Conservation (phyloP, 2,329 filamentous ascomycete genomes). For the Akanthomyces uredinophilus region DNA sequence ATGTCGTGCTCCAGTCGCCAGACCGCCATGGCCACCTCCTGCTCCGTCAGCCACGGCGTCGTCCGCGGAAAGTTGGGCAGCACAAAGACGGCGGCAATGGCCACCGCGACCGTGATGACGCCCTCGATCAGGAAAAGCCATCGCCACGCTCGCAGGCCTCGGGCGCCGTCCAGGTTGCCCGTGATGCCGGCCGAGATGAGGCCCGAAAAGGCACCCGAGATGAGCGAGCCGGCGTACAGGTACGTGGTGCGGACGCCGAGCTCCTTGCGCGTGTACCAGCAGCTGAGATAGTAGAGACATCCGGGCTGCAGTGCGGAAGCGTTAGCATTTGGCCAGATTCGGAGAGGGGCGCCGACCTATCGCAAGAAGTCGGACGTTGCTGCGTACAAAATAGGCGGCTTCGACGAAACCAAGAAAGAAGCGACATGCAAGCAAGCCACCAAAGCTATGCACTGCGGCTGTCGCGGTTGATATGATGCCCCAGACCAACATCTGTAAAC, state of each 20-base stretch:
- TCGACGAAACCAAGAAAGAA: constrained; percentile 36
- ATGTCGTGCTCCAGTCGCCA: constrained; percentile 62
- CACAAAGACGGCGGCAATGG: constrained; percentile 49
- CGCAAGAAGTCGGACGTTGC: too few species aligned
- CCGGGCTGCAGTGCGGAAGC: constrained; percentile 35
- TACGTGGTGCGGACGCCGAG: constrained; percentile 60
- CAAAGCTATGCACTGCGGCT: constrained; percentile 28
- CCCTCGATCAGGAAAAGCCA: constrained; percentile 58
- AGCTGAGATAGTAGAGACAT: constrained; percentile 57
- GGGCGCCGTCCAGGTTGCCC: constrained; percentile 54
- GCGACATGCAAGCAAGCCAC: constrained; percentile 30
- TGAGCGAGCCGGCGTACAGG: constrained; percentile 62
- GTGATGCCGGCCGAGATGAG: constrained; percentile 61
- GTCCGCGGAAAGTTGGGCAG: constrained; percentile 56
- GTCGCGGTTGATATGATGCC: constrained; percentile 40
- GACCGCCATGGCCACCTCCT: constrained; percentile 26
- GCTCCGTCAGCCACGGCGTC: constrained; percentile 33
- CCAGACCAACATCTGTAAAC: constrained; percentile 43
- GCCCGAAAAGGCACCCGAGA: constrained; percentile 68
- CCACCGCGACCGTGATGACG: constrained; percentile 56
- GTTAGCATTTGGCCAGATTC: too few species aligned
- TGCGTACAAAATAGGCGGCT: constrained; percentile 37
- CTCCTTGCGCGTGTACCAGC: constrained; percentile 67
- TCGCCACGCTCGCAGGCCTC: constrained; percentile 59
- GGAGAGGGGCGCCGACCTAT: too few species aligned